A percentile compares a stretch with the other conserved stretches of the same genome.
These are phyloP conservation scores for Exophiala oligosperma DNA, from an alignment of 2,329 filamentous ascomycete species.

Conservation along the genomic window DNA sequence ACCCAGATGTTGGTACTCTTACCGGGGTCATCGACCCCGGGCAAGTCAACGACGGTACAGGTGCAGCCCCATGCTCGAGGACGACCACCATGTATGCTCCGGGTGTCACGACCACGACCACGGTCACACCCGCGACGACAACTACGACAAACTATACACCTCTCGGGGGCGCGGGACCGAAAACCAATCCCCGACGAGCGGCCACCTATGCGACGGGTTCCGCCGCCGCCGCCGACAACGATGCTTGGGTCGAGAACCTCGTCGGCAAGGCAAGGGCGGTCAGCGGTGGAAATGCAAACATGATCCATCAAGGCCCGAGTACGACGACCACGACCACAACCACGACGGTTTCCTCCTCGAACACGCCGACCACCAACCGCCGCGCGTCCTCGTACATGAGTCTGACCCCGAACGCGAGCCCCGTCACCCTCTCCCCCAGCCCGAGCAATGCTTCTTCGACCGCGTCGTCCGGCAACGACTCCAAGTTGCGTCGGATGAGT, in stretches of 20 bases:
- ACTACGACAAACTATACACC: slow-evolving; percentile 36
- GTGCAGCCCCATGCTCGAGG: background rate
- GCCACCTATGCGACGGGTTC: slow-evolving; percentile 40
- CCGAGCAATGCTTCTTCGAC: slow-evolving; percentile 12
- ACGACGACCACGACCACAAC: slow-evolving; percentile 25
- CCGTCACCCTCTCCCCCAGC: slow-evolving; percentile 15
- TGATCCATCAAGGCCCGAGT: slow-evolving; percentile 17
- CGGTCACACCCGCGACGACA: slow-evolving; percentile 19
- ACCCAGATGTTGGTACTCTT: slow-evolving; percentile 1
- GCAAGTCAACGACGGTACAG: background rate
- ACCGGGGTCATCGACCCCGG: slow-evolving; percentile 1
- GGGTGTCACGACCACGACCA: slow-evolving; percentile 21
- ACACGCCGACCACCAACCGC: slow-evolving; percentile 8
- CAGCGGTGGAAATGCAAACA: slow-evolving; percentile 18
- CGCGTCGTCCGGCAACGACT: slow-evolving; percentile 4
- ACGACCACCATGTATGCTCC: slow-evolving; percentile 7
- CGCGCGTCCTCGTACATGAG: slow-evolving; percentile 12
- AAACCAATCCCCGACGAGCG: slow-evolving; percentile 40
- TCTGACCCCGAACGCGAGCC: slow-evolving; percentile 8
- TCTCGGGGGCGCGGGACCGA: slow-evolving; percentile 47
- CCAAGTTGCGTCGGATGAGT: slow-evolving; percentile 9
- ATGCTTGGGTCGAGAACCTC: slow-evolving; percentile 50
- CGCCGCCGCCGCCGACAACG: slow-evolving; percentile 41
- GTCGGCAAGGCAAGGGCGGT: slow-evolving; percentile 43
- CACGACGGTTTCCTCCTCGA: slow-evolving; percentile 11